Conservation (phyloP, 208 protist genomes). For the Porcisia hertigi region DNA sequence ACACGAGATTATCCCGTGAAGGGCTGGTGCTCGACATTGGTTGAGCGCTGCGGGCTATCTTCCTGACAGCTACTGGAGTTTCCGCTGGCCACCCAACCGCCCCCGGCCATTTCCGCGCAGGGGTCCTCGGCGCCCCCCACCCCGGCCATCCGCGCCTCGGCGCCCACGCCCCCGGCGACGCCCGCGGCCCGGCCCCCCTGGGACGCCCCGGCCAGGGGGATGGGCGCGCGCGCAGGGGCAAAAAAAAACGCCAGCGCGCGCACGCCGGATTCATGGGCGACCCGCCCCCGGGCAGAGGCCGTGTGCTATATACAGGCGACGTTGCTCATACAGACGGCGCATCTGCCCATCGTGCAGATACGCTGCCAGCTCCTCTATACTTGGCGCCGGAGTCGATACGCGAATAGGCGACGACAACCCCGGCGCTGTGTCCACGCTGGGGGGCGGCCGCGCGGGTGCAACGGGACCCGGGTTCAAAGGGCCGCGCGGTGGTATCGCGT, state of each 20-base stretch:
- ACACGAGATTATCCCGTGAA: too few species aligned
- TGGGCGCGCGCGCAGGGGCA: background rate
- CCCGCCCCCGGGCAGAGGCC: background rate
- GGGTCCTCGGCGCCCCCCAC: too few species aligned
- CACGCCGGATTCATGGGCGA: too few species aligned
- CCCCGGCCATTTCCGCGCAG: too few species aligned
- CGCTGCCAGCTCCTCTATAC: slow-evolving; percentile 29
- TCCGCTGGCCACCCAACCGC: too few species aligned
- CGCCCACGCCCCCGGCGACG: too few species aligned
- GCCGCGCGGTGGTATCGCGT: background rate
- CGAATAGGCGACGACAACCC: slow-evolving; percentile 6
- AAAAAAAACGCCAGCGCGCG: background rate
- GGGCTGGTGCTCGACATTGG: too few species aligned
- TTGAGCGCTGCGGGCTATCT: too few species aligned
- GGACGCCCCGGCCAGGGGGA: background rate
- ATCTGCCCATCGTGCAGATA: slow-evolving; percentile 28
- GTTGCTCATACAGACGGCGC: slow-evolving; percentile 22
- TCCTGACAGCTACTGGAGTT: too few species aligned
- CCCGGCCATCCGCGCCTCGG: too few species aligned
- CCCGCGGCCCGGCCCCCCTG: too few species aligned
- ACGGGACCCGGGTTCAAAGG: too few species aligned
- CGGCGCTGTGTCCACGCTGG: background rate
- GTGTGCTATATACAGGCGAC: slow-evolving; percentile 11
- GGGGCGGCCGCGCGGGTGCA: background rate
- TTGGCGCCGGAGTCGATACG: background rate